Evolutionary conservation across 169 alveolate genomes (phyloP).

Genomic region (Cryptosporidium baileyi): DNA sequence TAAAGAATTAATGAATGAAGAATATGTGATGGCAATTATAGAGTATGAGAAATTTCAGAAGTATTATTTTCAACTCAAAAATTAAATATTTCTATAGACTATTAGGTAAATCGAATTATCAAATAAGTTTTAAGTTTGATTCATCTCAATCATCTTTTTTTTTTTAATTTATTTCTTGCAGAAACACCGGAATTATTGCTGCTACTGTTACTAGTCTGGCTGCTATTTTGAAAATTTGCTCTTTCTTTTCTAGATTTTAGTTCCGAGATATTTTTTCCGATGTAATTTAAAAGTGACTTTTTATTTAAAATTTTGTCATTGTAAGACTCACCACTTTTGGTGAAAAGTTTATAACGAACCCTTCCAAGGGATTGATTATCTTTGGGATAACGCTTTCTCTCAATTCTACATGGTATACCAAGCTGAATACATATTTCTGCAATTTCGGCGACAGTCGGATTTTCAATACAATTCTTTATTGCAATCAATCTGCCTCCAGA

Average conservation of each 20-base stretch:
- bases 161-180: background rate
- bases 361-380: constrained; percentile 42
- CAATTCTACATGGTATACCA: constrained; percentile 52
- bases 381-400: constrained; percentile 20
- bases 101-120: background rate
- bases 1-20: constrained; percentile 24
- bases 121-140: background rate
- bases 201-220: background rate
- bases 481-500: constrained; percentile 22
- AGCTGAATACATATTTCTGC: constrained; percentile 62
- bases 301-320: constrained; percentile 14
- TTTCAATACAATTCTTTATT: background rate
- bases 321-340: background rate
- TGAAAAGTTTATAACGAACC: constrained; percentile 16
- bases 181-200: background rate
- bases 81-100: background rate
- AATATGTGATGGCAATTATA: constrained; percentile 25
- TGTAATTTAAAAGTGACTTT: background rate
- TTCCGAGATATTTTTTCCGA: constrained; percentile 12
- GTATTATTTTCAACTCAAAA: background rate
- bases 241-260: constrained; percentile 9
- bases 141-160: background rate
- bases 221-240: background rate
- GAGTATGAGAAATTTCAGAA: constrained; percentile 17
- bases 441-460: constrained; percentile 59